Conservation (phyloP, 352 stramenopile species). For the Phytopythium mirpurense region DNA sequence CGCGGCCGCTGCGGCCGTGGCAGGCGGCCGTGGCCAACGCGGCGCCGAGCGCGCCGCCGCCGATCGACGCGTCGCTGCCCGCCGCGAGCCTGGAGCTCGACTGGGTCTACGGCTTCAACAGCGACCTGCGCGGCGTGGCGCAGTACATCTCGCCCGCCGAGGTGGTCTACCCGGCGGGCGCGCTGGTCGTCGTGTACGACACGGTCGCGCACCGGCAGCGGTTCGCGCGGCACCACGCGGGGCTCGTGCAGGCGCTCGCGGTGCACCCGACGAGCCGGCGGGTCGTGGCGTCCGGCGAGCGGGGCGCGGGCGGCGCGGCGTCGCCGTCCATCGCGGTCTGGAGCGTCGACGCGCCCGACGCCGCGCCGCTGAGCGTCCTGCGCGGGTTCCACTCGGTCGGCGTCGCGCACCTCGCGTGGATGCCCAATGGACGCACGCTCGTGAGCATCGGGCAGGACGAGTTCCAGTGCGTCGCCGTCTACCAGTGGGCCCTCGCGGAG, state of each 20-base stretch:
- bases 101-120: slow-evolving; percentile 82
- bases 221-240: slow-evolving; percentile 58
- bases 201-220: slow-evolving; percentile 64
- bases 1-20: slow-evolving; percentile 37
- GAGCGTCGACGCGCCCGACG: slow-evolving; percentile 32
- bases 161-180: slow-evolving; percentile 57
- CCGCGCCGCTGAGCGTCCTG: slow-evolving; percentile 47
- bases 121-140: slow-evolving; percentile 44
- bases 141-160: slow-evolving; percentile 63
- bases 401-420: slow-evolving; percentile 67
- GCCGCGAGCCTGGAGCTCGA: slow-evolving; percentile 64
- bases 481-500: slow-evolving; percentile 47
- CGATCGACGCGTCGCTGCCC: slow-evolving; percentile 40
- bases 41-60: slow-evolving; percentile 47
- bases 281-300: slow-evolving; percentile 59
- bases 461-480: slow-evolving; percentile 67
- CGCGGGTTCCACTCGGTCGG: slow-evolving; percentile 63
- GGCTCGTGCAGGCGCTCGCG: slow-evolving; percentile 49
- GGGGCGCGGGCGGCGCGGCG: slow-evolving; percentile 15
- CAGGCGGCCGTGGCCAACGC: slow-evolving; percentile 57
- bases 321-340: slow-evolving; percentile 67
- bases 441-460: slow-evolving; percentile 63
- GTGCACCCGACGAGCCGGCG: slow-evolving; percentile 43
- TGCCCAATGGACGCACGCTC: slow-evolving; percentile 60
- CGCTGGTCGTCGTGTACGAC: slow-evolving; percentile 65